A percentile compares a stretch with the other conserved stretches of the same genome.
Evolutionary conservation across 768 basidiomycete genomes (phyloP).

Genomic region (Filobasidium floriforme): DNA sequence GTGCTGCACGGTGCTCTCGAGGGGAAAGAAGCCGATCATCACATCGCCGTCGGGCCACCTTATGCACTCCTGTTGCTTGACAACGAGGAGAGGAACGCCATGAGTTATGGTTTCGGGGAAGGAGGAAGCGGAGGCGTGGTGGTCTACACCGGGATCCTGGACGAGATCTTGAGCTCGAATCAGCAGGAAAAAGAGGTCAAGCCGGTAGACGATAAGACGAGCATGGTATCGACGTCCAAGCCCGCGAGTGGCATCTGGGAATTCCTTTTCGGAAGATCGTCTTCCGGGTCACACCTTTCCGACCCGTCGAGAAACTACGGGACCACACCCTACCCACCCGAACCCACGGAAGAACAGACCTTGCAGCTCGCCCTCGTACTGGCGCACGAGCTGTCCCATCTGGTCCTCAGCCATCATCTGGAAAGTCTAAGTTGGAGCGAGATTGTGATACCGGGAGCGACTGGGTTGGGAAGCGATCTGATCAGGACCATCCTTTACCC

Average conservation of each 20-base stretch:
- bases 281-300: too few species aligned
- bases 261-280: too few species aligned
- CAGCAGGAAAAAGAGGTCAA: too few species aligned
- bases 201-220: too few species aligned
- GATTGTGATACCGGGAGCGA: constrained; percentile 69
- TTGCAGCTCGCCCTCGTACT: constrained; percentile 80
- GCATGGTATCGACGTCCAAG: too few species aligned
- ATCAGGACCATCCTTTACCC: constrained; percentile 75
- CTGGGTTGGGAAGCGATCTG: constrained; percentile 70
- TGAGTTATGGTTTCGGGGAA: constrained; percentile 84
- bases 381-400: constrained; percentile 87
- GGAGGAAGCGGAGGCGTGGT: constrained; percentile 88
- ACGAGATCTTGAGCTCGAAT: constrained; percentile 60
- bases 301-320: too few species aligned
- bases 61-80: constrained; percentile 87
- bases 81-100: constrained; percentile 79
- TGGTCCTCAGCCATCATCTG: constrained; percentile 81
- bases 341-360: constrained; percentile 73
- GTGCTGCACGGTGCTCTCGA: constrained; percentile 51
- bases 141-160: constrained; percentile 85
- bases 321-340: constrained; percentile 7
- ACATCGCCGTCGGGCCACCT: constrained; percentile 61
- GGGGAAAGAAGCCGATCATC: constrained; percentile 28
- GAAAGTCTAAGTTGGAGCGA: constrained; percentile 80
- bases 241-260: too few species aligned